Evolutionary conservation across 1,284 basidiomycete genomes (phyloP).

Genomic region (Moesziomyces sp.): DNA sequence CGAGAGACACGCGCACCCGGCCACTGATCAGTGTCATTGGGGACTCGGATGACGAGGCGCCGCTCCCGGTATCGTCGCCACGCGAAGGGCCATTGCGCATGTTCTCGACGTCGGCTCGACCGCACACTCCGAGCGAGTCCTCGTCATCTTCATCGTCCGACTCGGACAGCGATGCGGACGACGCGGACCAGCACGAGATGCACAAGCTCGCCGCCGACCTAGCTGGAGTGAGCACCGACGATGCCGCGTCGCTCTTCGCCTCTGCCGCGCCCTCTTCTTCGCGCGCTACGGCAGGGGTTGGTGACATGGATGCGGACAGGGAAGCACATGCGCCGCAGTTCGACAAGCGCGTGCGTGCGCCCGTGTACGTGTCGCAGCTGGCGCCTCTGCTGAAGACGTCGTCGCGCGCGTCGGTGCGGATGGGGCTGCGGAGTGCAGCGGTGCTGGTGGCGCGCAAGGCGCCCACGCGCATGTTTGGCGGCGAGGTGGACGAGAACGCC

Average conservation of each 20-base stretch:
- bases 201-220: conserved; percentile 38
- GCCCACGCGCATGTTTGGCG: conserved; percentile 10
- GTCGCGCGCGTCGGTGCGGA: conserved; percentile 24
- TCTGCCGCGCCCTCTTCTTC: background rate
- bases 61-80: background rate
- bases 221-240: conserved; percentile 16
- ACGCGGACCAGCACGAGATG: conserved; percentile 12
- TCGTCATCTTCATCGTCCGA: conserved; percentile 35
- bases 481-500: conserved; percentile 81
- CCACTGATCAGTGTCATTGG: conserved; percentile 40
- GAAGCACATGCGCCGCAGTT: conserved; percentile 41
- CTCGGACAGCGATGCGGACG: conserved; percentile 6
- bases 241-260: background rate
- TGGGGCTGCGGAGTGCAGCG: conserved; percentile 45
- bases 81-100: conserved; percentile 2
- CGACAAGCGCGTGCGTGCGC: conserved; percentile 50
- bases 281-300: background rate
- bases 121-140: background rate
- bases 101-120: conserved; percentile 10
- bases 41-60: conserved; percentile 13
- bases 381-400: conserved; percentile 61
- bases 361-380: conserved; percentile 68
- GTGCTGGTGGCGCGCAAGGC: conserved; percentile 53
- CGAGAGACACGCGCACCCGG: background rate
- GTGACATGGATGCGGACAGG: conserved; percentile 12